These are phyloP conservation scores for Phlegmacium glaucopus DNA, from an alignment of 768 basidiomycete genomes.

Conservation along the genomic window DNA sequence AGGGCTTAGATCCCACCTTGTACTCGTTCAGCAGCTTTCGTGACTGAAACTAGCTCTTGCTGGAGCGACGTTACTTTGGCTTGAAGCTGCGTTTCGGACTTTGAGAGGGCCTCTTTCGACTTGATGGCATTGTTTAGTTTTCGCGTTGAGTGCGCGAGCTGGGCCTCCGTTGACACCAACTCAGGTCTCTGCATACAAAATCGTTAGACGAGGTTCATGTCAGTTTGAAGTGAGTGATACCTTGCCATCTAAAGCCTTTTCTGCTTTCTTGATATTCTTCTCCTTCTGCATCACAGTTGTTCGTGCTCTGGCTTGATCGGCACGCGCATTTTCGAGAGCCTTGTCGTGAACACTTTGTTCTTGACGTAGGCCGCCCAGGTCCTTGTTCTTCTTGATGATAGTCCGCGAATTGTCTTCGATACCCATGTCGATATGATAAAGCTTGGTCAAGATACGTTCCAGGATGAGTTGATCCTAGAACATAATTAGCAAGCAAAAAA, in stretches of 20 bases:
- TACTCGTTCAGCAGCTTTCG: slow-evolving; percentile 70
- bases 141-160: slow-evolving; percentile 80
- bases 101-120: slow-evolving; percentile 58
- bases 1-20: slow-evolving; percentile 50
- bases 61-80: slow-evolving; percentile 53
- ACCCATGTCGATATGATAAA: slow-evolving; percentile 85
- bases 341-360: slow-evolving; percentile 71
- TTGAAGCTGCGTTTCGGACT: slow-evolving; percentile 43
- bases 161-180: slow-evolving; percentile 78
- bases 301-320: slow-evolving; percentile 77
- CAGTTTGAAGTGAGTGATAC: slow-evolving; percentile 29
- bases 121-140: slow-evolving; percentile 71
- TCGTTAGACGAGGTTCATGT: neutral
- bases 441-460: slow-evolving; percentile 78
- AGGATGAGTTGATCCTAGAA: slow-evolving; percentile 77
- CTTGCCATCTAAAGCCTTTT: slow-evolving; percentile 84
- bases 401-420: slow-evolving; percentile 69
- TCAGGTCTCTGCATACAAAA: slow-evolving; percentile 66
- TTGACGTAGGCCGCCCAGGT: slow-evolving; percentile 61
- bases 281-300: slow-evolving; percentile 79
- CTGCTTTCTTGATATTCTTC: slow-evolving; percentile 83
- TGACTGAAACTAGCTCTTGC: slow-evolving; percentile 64
- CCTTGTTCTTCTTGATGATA: slow-evolving; percentile 72
- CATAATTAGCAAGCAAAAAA: neutral
- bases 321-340: slow-evolving; percentile 67